A percentile compares a stretch with the other conserved stretches of the same genome.
Conservation (phyloP, 148 eudicot genomes). For the Chenopodium album region DNA sequence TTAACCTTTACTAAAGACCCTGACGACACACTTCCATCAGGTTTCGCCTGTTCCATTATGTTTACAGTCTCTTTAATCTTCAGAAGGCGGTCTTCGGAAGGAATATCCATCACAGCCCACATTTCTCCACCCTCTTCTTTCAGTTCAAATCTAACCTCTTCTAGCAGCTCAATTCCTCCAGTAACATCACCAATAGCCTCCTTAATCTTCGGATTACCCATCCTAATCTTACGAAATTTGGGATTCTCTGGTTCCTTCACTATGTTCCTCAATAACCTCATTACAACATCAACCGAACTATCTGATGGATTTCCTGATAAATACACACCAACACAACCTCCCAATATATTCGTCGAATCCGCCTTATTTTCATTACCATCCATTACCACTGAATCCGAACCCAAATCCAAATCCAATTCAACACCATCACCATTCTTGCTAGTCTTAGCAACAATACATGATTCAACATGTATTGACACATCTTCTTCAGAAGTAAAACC, state of each 20-base stretch:
- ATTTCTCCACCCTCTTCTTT: slow-evolving; percentile 83
- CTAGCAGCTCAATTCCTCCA: slow-evolving; percentile 80
- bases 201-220: slow-evolving; percentile 83
- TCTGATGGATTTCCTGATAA: slow-evolving; percentile 75
- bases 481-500: slow-evolving; percentile 75
- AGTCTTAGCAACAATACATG: slow-evolving; percentile 48
- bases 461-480: slow-evolving; percentile 74
- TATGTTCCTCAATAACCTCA: slow-evolving; percentile 63
- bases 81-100: slow-evolving; percentile 44
- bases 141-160: slow-evolving; percentile 75
- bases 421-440: slow-evolving; percentile 26
- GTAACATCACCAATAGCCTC: slow-evolving; percentile 77
- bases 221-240: slow-evolving; percentile 79
- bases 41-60: slow-evolving; percentile 46
- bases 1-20: slow-evolving; percentile 37
- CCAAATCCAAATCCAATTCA: slow-evolving; percentile 15
- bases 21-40: slow-evolving; percentile 24
- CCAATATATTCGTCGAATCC: slow-evolving; percentile 40
- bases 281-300: slow-evolving; percentile 59
- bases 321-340: slow-evolving; percentile 57
- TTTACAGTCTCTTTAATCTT: slow-evolving; percentile 43
- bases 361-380: slow-evolving; percentile 19
- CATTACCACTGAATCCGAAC: slow-evolving; percentile 23
- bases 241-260: slow-evolving; percentile 76
- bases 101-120: slow-evolving; percentile 84